Evolutionary conservation across 2,329 filamentous ascomycete species (phyloP).

Genomic region (Diaporthe sp.): DNA sequence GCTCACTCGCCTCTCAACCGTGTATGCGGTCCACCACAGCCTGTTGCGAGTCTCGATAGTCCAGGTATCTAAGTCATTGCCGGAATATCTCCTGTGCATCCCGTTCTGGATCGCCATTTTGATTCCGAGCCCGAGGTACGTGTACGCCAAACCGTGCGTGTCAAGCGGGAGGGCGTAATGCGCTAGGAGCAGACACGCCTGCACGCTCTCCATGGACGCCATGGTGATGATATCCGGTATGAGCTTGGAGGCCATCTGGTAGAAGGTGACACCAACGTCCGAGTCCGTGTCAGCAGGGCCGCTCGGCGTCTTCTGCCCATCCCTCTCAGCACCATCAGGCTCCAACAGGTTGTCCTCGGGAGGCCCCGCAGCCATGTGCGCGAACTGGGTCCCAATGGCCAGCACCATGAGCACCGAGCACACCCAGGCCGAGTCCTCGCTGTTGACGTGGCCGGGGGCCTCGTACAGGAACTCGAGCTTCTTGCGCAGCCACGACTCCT

Average conservation of each 20-base stretch:
- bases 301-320: constrained; percentile 50
- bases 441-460: constrained; percentile 53
- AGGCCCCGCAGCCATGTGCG: constrained; percentile 57
- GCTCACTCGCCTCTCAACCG: constrained; percentile 68
- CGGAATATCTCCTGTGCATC: constrained; percentile 68
- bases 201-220: constrained; percentile 69
- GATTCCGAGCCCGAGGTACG: constrained; percentile 68
- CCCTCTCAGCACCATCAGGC: constrained; percentile 65
- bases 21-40: constrained; percentile 71
- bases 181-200: constrained; percentile 69
- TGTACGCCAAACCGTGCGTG: constrained; percentile 69
- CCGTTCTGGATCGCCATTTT: constrained; percentile 73
- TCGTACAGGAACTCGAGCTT: constrained; percentile 59
- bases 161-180: constrained; percentile 69
- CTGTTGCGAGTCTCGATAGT: constrained; percentile 67
- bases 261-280: constrained; percentile 68
- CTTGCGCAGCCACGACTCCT: constrained; percentile 57
- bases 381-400: constrained; percentile 66
- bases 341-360: constrained; percentile 36
- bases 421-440: constrained; percentile 58
- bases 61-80: constrained; percentile 60
- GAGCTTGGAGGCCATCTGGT: constrained; percentile 67
- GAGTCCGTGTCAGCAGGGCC: constrained; percentile 54
- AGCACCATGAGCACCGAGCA: constrained; percentile 63
- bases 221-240: constrained; percentile 70